phyloP scores from a whole-genome alignment of 345 rosid species.

The Eucalyptus shirleyi region DNA sequence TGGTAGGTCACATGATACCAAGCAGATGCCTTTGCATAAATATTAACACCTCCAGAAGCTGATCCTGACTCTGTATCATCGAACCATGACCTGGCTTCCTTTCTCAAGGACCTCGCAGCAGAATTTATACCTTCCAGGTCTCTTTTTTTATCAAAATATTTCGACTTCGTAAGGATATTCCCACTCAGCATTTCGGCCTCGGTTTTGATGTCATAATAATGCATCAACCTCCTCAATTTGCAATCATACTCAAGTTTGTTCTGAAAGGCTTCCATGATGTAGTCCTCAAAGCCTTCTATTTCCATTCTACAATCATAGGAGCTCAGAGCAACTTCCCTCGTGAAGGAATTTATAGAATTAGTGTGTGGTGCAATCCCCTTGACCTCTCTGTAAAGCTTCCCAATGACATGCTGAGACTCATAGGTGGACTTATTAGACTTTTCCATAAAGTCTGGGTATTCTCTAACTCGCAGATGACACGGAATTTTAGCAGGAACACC shows the following conservation, averaged over 20 bases:
- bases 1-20: slow-evolving; percentile 86
- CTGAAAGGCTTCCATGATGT: slow-evolving; percentile 23
- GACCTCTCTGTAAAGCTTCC: slow-evolving; percentile 42
- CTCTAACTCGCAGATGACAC: slow-evolving; percentile 4
- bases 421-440: slow-evolving; percentile 29
- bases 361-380: slow-evolving; percentile 9
- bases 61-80: neutral
- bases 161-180: slow-evolving; percentile 32
- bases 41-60: slow-evolving; percentile 1
- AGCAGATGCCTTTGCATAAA: slow-evolving; percentile 56
- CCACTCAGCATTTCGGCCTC: slow-evolving; percentile 58
- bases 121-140: slow-evolving; percentile 27
- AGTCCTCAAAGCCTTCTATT: slow-evolving; percentile 28
- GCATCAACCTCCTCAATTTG: slow-evolving; percentile 41
- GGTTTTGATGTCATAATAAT: slow-evolving; percentile 37
- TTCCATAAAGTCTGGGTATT: slow-evolving; percentile 59
- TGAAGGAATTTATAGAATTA: slow-evolving; percentile 11
- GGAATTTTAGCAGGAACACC: slow-evolving; percentile 46
- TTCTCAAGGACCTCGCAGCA: slow-evolving; percentile 31
- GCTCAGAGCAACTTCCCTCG: slow-evolving; percentile 9
- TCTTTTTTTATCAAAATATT: slow-evolving; percentile 29
- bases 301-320: slow-evolving; percentile 45
- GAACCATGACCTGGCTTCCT: slow-evolving; percentile 47
- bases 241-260: slow-evolving; percentile 30
- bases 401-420: slow-evolving; percentile 22